Conservation (phyloP, 2,329 filamentous ascomycete genomes). For the Trichoderma sp. region DNA sequence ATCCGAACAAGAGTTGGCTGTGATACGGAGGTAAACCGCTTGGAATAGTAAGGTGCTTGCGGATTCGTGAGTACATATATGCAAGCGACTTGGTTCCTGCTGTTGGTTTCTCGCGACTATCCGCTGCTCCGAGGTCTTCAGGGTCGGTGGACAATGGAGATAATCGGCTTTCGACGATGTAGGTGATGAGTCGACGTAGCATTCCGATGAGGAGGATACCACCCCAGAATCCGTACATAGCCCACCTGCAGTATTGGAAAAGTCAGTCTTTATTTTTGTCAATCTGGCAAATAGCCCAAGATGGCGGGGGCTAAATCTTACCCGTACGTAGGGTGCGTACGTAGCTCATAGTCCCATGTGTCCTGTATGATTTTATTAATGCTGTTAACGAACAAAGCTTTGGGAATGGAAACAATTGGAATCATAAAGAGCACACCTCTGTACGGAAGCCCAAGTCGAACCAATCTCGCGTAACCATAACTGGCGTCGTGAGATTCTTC, state of each 20-base stretch:
- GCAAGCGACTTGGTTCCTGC: not conserved
- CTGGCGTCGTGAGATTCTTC: conserved; percentile 3
- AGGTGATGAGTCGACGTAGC: not conserved
- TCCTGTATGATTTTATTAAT: not conserved
- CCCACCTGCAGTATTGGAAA: not conserved
- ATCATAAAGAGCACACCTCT: not conserved
- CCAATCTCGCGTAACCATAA: not conserved
- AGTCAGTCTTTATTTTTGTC: not conserved
- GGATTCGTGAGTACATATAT: not conserved
- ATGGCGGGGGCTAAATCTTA: not conserved
- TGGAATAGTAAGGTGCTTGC: not conserved
- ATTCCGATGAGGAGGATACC: not conserved
- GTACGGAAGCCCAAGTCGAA: conserved; percentile 3
- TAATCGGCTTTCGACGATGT: not conserved
- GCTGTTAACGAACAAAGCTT: not conserved
- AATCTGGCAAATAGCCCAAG: not conserved
- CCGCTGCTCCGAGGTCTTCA: not conserved
- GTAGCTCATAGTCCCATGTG: not conserved
- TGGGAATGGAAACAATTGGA: not conserved
- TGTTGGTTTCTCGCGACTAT: not conserved
- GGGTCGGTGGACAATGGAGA: not conserved
- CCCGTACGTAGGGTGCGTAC: not conserved
- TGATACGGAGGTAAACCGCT: not conserved
- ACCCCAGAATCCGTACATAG: conserved; percentile 10
- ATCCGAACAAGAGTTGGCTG: conserved; percentile 1